Conservation (phyloP, 768 basidiomycete species). For the Multifurca ochricompacta region DNA sequence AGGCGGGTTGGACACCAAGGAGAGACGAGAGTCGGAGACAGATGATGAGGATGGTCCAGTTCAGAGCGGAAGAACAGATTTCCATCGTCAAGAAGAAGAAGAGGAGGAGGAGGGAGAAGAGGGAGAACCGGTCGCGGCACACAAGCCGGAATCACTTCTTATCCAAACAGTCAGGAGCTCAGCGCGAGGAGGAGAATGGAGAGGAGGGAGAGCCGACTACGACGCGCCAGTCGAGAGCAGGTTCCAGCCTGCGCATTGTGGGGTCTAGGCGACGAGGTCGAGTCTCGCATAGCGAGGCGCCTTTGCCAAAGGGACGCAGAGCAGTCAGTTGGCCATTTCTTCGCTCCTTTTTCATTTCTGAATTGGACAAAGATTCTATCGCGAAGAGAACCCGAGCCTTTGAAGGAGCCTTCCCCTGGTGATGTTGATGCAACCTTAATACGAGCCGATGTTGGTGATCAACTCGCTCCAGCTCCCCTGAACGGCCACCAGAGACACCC, state of each 20-base stretch:
- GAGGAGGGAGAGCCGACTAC: not conserved
- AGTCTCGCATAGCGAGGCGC: not conserved
- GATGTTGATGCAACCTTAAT: not conserved
- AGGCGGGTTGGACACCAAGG: not conserved
- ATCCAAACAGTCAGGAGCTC: not conserved
- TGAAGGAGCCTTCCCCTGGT: not conserved
- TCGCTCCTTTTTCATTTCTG: not conserved
- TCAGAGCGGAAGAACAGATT: not conserved
- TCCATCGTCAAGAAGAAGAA: constrained; percentile 8
- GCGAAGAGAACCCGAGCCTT: not conserved
- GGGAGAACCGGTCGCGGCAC: not conserved
- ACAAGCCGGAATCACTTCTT: not conserved
- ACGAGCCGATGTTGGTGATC: not conserved
- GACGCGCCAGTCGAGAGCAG: not conserved
- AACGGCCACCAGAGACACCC: not conserved
- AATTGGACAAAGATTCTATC: not conserved
- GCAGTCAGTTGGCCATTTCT: not conserved
- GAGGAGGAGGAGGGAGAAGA: constrained; percentile 9
- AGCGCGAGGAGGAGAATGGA: not conserved
- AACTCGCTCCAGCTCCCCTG: not conserved
- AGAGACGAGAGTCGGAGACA: not conserved
- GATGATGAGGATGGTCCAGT: constrained; percentile 4
- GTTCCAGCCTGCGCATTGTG: not conserved
- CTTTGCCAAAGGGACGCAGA: not conserved
- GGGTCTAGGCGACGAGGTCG: not conserved